phyloP scores from a whole-genome alignment of 1,139 yeast species.

The Spathaspora sp. region DNA sequence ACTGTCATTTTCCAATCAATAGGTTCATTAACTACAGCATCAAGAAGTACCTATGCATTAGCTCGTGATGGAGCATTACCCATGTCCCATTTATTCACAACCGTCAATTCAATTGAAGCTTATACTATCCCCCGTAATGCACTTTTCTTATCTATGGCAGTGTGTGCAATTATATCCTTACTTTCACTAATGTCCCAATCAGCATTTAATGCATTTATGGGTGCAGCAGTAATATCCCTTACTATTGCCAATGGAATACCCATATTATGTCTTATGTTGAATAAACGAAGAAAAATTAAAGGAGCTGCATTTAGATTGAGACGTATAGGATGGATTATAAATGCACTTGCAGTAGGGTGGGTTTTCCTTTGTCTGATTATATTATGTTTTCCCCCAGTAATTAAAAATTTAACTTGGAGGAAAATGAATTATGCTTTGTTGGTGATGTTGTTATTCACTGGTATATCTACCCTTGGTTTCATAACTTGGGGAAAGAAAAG shows the following conservation, averaged over 20 bases:
- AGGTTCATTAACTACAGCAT: conserved; percentile 81
- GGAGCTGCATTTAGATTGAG: conserved; percentile 73
- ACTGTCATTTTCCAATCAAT: conserved; percentile 76
- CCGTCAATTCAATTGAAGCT: conserved; percentile 60
- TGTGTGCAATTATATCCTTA: conserved; percentile 60
- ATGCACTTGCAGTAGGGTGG: conserved; percentile 61
- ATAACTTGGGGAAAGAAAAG: conserved; percentile 57
- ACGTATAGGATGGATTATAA: conserved; percentile 64
- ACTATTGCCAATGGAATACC: conserved; percentile 81
- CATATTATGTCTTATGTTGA: conserved; percentile 58
- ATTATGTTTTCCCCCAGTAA: conserved; percentile 72
- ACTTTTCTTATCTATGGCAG: conserved; percentile 63
- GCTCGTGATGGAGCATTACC: conserved; percentile 91
- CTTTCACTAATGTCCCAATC: conserved; percentile 69
- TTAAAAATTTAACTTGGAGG: conserved; percentile 54
- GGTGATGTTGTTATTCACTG: conserved; percentile 52
- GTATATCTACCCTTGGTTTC: conserved; percentile 51
- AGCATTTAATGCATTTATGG: conserved; percentile 83
- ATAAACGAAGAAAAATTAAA: conserved; percentile 59
- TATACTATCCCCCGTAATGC: conserved; percentile 71
- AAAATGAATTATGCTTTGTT: conserved; percentile 76
- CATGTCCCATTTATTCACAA: conserved; percentile 60
- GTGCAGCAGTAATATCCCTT: conserved; percentile 78
- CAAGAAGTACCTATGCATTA: conserved; percentile 83
- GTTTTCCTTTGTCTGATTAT: conserved; percentile 58